Percentiles rank a stretch among this genome's conserved stretches.
Conservation (phyloP, 2,329 filamentous ascomycete genomes). For the Botrytis sinoallii region DNA sequence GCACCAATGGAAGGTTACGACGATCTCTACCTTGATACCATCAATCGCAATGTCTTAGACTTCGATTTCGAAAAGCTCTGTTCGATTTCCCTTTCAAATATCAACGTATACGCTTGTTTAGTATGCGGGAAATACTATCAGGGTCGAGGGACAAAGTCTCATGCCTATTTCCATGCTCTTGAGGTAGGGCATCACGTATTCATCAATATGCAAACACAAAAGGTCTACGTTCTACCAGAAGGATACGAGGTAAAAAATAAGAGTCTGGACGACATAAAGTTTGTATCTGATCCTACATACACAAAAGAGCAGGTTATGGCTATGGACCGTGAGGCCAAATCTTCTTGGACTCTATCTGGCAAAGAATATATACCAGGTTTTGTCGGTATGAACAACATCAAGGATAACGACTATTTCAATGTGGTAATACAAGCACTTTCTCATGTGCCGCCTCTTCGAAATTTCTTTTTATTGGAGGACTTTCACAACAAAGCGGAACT, state of each 20-base stretch:
- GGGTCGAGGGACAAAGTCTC: conserved; percentile 86
- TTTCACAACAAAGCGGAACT: conserved; percentile 74
- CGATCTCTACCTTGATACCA: conserved; percentile 96
- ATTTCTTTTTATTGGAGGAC: conserved; percentile 87
- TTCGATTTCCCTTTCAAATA: conserved; percentile 92
- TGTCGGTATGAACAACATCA: conserved; percentile 99
- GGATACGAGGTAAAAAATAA: conserved; percentile 96
- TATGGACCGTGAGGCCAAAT: conserved; percentile 65
- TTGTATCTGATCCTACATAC: conserved; percentile 89
- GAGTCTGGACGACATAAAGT: conserved; percentile 96
- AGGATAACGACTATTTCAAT: conserved; percentile 98
- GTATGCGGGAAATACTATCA: conserved; percentile 98
- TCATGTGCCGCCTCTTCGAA: conserved; percentile 84
- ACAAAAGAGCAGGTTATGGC: conserved; percentile 74
- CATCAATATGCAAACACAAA: conserved; percentile 94
- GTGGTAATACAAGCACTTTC: conserved; percentile 88
- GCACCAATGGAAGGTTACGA: conserved; percentile 85
- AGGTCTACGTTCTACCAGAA: conserved; percentile 88
- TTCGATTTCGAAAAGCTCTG: conserved; percentile 99
- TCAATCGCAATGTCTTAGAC: conserved; percentile 87
- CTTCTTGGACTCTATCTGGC: conserved; percentile 73
- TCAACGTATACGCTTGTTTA: conserved; percentile 97
- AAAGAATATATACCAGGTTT: conserved; percentile 90
- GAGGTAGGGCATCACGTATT: conserved; percentile 96
- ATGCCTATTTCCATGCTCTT: conserved; percentile 96